phyloP scores from a whole-genome alignment of 176 grass and related monocot species.

The bread wheat (Triticum aestivum) region IWGSC_CS_RefSeq_v2.1 NC_057799.1:273177240-273177739 shows the following conservation, averaged over 20 bases:
- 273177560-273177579: conserved; percentile 98
- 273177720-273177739: conserved; percentile 42
- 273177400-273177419: conserved; percentile 94
- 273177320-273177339: conserved; percentile 55
- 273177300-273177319: conserved; percentile 35
- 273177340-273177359: conserved; percentile 41
- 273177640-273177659: conserved; percentile 89
- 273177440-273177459: conserved; percentile 79
- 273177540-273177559: conserved; percentile 91
- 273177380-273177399: conserved; percentile 83
- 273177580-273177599: conserved; percentile 98
- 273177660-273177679: conserved; percentile 93
- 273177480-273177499: conserved; percentile 83
- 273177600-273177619: conserved; percentile 77
- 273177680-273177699: conserved; percentile 97
- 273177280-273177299: conserved; percentile 59
- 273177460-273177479: conserved; percentile 89
- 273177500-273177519: conserved; percentile 67
- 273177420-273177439: conserved; percentile 97
- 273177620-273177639: conserved; percentile 94
- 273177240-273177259: conserved; percentile 33
- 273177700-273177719: conserved; percentile 97
- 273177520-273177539: conserved; percentile 85
- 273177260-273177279: conserved; percentile 74
- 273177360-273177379: conserved; percentile 35